Conservation (phyloP, 176 grass and related monocot genomes). For the Oropetium thomaeum region DNA sequence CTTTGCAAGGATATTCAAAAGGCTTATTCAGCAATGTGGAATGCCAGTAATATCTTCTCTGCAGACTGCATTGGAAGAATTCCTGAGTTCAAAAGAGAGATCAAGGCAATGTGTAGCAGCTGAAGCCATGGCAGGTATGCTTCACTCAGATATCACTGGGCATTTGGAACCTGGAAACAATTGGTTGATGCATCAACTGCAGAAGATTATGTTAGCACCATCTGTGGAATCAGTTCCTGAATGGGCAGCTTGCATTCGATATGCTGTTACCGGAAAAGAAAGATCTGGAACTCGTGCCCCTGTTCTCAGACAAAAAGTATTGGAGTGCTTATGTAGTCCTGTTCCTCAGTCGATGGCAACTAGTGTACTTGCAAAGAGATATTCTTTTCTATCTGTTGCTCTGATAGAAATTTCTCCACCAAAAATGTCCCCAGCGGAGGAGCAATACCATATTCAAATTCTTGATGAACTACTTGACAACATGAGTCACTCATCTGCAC, state of each 20-base stretch:
- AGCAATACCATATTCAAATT: constrained; percentile 70
- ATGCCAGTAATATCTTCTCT: constrained; percentile 56
- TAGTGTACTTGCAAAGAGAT: constrained; percentile 87
- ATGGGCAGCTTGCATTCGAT: constrained; percentile 93
- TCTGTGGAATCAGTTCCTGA: constrained; percentile 93
- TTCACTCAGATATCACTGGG: constrained; percentile 79
- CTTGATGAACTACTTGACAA: constrained; percentile 82
- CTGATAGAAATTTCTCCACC: constrained; percentile 85
- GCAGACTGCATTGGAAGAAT: constrained; percentile 61
- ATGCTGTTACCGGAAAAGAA: constrained; percentile 93
- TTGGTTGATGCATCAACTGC: constrained; percentile 71
- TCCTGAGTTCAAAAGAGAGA: constrained; percentile 89
- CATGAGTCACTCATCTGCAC: constrained; percentile 85
- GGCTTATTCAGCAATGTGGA: constrained; percentile 91
- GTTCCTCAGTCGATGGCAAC: constrained; percentile 65
- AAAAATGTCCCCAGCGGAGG: constrained; percentile 63
- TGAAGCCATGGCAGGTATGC: constrained; percentile 89
- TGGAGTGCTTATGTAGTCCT: constrained; percentile 65
- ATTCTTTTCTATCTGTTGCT: constrained; percentile 85
- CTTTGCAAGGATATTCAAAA: constrained; percentile 97
- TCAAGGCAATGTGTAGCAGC: constrained; percentile 95
- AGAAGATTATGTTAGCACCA: constrained; percentile 72
- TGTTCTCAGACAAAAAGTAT: constrained; percentile 74
- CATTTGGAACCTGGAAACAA: constrained; percentile 52
- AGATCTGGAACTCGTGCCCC: constrained; percentile 69